Evolutionary conservation across 441 rosid genomes (phyloP).

Genomic region (Pelargonium citronellum): DNA sequence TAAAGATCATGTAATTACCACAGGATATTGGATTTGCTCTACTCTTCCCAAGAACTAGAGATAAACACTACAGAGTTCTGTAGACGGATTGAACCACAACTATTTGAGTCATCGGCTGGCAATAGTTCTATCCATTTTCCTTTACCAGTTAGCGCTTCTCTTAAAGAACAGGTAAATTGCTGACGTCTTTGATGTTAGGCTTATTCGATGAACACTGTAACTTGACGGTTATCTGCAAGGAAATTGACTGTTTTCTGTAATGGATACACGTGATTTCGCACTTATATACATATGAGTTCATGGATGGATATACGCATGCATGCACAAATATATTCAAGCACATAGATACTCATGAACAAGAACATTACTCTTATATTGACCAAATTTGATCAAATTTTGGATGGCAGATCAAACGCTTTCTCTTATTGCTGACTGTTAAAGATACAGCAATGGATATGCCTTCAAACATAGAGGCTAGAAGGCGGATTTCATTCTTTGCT

Average conservation of each 20-base stretch:
- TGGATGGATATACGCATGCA: not conserved
- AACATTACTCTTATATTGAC: conserved; percentile 13
- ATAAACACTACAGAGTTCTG: conserved; percentile 39
- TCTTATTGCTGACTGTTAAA: conserved; percentile 65
- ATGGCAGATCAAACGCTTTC: conserved; percentile 73
- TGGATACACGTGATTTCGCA: not conserved
- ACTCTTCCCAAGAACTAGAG: conserved; percentile 32
- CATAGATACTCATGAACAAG: too few relatives aligned
- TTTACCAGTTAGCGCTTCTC: conserved; percentile 58
- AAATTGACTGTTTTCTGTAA: not conserved
- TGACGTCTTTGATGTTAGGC: not conserved
- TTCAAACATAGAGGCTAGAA: conserved; percentile 73
- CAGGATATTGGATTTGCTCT: conserved; percentile 53
- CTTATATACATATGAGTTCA: not conserved
- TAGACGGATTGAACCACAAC: conserved; percentile 52
- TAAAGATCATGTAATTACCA: conserved; percentile 20
- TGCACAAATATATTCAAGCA: not conserved
- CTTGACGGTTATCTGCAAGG: conserved; percentile 7
- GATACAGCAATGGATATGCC: conserved; percentile 94
- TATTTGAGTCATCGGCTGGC: conserved; percentile 58
- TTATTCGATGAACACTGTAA: conserved; percentile 5
- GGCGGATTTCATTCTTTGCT: conserved; percentile 91
- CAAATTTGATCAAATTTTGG: conserved; percentile 26
- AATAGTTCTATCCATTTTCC: conserved; percentile 66
- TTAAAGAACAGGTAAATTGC: conserved; percentile 50